Percentiles rank a stretch among this genome's conserved stretches.
Conservation (phyloP, 768 basidiomycete genomes). For the Lactarius pseudohatsudake region DNA sequence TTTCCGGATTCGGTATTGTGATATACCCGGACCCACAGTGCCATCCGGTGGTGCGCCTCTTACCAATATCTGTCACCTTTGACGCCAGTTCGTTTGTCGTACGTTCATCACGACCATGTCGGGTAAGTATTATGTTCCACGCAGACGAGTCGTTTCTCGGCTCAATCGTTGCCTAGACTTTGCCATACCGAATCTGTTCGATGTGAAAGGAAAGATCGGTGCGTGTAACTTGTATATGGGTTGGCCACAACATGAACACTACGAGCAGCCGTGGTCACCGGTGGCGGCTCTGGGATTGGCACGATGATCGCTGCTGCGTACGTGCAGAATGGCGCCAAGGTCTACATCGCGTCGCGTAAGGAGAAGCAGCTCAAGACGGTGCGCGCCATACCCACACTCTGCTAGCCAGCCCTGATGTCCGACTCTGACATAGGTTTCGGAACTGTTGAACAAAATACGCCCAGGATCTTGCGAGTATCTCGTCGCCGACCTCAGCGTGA, state of each 20-base stretch:
- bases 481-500: slow-evolving; percentile 68
- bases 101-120: slow-evolving; percentile 6
- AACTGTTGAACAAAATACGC: slow-evolving; percentile 58
- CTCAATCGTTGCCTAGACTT: slow-evolving; percentile 17
- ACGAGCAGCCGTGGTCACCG: slow-evolving; percentile 67
- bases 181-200: slow-evolving; percentile 24
- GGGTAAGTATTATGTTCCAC: not conserved
- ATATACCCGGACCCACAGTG: not conserved
- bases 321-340: slow-evolving; percentile 82
- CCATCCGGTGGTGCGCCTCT: not conserved
- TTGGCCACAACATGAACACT: not conserved
- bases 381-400: not conserved
- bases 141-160: not conserved
- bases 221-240: not conserved
- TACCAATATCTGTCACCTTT: not conserved
- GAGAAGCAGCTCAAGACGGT: slow-evolving; percentile 77
- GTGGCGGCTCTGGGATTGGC: slow-evolving; percentile 82
- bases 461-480: slow-evolving; percentile 70
- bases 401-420: slow-evolving; percentile 41
- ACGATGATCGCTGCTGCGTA: slow-evolving; percentile 82
- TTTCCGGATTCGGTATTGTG: not conserved
- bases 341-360: slow-evolving; percentile 88
- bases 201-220: slow-evolving; percentile 30
- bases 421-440: slow-evolving; percentile 33
- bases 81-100: not conserved